phyloP scores from a whole-genome alignment of 2,329 filamentous ascomycete species.

The Colletotrichum tanaceti region DNA sequence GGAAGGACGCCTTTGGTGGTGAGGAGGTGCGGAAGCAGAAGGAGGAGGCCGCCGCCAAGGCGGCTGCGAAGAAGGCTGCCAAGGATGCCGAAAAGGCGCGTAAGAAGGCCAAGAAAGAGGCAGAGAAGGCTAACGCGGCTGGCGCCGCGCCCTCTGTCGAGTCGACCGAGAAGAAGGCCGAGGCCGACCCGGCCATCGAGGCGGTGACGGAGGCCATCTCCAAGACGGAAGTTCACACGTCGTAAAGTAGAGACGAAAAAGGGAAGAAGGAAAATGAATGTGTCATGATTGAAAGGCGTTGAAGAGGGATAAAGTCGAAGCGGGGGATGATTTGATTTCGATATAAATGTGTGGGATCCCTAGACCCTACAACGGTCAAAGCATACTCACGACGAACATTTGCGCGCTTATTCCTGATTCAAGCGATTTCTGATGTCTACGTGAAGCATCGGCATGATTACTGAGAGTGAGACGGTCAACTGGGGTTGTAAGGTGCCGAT shows the following conservation, averaged over 20 bases:
- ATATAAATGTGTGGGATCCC: neutral
- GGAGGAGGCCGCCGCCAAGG: constrained; percentile 64
- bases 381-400: neutral
- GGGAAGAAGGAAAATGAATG: neutral
- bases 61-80: constrained; percentile 62
- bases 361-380: neutral
- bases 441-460: neutral
- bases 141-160: constrained; percentile 38
- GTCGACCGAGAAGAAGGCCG: constrained; percentile 44
- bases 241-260: constrained; percentile 19
- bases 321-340: constrained; percentile 7
- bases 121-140: constrained; percentile 35
- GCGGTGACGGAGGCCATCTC: constrained; percentile 44
- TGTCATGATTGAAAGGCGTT: constrained; percentile 15
- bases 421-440: too few species aligned
- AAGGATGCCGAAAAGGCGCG: constrained; percentile 64
- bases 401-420: too few species aligned
- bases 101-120: constrained; percentile 56
- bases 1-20: constrained; percentile 80
- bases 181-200: constrained; percentile 44
- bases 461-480: too few species aligned
- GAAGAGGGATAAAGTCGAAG: constrained; percentile 6
- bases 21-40: constrained; percentile 76
- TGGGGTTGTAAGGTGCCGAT: too few species aligned
- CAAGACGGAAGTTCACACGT: constrained; percentile 45